These are phyloP conservation scores for Yarrowia sp. DNA, from an alignment of 805 yeast genomes.

Conservation along the genomic window DNA sequence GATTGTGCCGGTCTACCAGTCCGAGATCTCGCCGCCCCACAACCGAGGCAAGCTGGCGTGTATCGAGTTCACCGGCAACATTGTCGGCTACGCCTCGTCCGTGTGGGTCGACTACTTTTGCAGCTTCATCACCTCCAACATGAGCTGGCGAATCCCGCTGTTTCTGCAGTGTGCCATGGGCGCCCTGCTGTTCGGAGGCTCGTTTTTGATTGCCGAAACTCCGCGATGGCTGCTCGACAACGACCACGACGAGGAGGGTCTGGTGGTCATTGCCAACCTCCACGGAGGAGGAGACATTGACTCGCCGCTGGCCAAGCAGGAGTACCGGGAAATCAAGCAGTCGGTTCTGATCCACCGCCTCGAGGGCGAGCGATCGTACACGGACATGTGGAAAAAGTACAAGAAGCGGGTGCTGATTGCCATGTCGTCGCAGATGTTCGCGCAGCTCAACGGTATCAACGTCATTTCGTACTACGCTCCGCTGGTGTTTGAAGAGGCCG, in stretches of 20 bases:
- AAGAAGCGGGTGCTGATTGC: constrained; percentile 82
- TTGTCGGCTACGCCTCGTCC: constrained; percentile 78
- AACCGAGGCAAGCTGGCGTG: constrained; percentile 86
- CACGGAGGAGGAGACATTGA: constrained; percentile 80
- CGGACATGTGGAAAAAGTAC: constrained; percentile 78
- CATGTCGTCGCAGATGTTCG: constrained; percentile 89
- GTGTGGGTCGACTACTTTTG: constrained; percentile 88
- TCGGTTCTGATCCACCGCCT: constrained; percentile 74
- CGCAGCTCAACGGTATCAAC: constrained; percentile 92
- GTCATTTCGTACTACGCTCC: constrained; percentile 94
- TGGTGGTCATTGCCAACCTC: constrained; percentile 82
- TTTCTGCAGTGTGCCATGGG: constrained; percentile 81
- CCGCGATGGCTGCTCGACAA: constrained; percentile 90
- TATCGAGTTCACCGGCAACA: constrained; percentile 86
- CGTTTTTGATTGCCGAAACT: constrained; percentile 80
- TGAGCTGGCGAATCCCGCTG: constrained; percentile 82
- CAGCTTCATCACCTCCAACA: constrained; percentile 64
- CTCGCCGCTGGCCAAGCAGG: constrained; percentile 70
- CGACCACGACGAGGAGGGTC: constrained; percentile 79
- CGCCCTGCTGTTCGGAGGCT: constrained; percentile 68
- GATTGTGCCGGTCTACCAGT: constrained; percentile 85
- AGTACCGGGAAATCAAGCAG: constrained; percentile 83
- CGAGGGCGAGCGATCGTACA: constrained; percentile 79
- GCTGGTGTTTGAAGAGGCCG: constrained; percentile 91
- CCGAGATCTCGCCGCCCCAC: constrained; percentile 87